A percentile compares a stretch with the other conserved stretches of the same genome.
These are phyloP conservation scores for Xylariaceae sp. DNA, from an alignment of 2,329 filamentous ascomycete genomes.

Conservation along the genomic window DNA sequence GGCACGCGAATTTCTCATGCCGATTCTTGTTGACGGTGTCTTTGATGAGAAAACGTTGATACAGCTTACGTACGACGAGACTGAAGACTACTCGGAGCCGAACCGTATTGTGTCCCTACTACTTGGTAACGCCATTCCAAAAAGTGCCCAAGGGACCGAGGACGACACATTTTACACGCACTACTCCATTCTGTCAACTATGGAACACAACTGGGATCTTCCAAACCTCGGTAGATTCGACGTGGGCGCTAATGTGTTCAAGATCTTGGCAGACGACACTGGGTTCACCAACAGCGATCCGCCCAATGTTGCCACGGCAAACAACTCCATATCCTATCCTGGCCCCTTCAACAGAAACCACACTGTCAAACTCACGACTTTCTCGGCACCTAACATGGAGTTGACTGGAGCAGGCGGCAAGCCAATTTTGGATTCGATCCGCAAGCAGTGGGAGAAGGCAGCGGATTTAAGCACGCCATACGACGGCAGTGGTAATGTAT, in stretches of 20 bases:
- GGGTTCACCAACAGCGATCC: constrained; percentile 44
- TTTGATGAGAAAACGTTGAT: constrained; percentile 69
- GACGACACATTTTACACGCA: constrained; percentile 70
- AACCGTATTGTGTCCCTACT: constrained; percentile 70
- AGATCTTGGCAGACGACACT: constrained; percentile 54
- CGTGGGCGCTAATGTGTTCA: constrained; percentile 48
- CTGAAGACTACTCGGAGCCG: constrained; percentile 59
- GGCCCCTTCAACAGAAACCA: constrained; percentile 35
- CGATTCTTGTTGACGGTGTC: constrained; percentile 59
- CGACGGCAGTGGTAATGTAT: constrained; percentile 39
- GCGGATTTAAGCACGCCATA: constrained; percentile 35
- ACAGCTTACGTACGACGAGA: constrained; percentile 76
- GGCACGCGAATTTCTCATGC: constrained; percentile 63
- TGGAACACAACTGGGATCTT: constrained; percentile 65
- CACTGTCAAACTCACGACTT: constrained; percentile 21
- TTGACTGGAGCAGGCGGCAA: constrained; percentile 39
- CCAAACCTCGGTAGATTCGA: constrained; percentile 33
- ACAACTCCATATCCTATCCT: constrained; percentile 39
- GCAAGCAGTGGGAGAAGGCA: constrained; percentile 26
- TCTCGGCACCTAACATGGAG: constrained; percentile 39
- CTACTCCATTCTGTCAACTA: constrained; percentile 43
- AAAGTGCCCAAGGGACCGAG: constrained; percentile 58
- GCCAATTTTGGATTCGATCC: constrained; percentile 31
- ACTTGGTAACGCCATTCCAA: constrained; percentile 66
- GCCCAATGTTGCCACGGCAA: constrained; percentile 27